These are phyloP conservation scores for Globisporangium radiosum DNA, from an alignment of 352 stramenopile species.

Conservation along the genomic window DNA sequence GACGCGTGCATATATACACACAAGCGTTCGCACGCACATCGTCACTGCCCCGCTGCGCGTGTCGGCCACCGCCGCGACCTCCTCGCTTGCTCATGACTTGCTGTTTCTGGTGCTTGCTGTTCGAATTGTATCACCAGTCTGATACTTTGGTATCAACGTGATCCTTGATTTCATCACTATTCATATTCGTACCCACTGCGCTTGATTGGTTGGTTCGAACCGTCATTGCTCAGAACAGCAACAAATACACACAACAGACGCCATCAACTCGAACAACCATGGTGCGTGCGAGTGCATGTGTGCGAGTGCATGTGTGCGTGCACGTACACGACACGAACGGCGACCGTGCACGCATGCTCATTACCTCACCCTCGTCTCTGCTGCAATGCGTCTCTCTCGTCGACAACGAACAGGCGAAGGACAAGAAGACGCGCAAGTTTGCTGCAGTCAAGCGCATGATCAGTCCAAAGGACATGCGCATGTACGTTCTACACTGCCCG, in stretches of 20 bases:
- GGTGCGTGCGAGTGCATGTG: slow-evolving; percentile 7
- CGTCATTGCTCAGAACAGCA: slow-evolving; percentile 8
- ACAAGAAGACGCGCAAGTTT: slow-evolving; percentile 98
- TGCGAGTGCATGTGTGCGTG: not conserved
- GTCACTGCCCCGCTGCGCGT: not conserved
- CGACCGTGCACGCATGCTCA: too few species aligned
- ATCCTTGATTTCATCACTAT: slow-evolving; percentile 6
- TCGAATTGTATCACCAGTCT: not conserved
- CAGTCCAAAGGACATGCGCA: slow-evolving; percentile 95
- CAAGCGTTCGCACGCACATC: slow-evolving; percentile 2
- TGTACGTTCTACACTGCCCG: slow-evolving; percentile 54
- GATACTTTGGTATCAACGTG: slow-evolving; percentile 3
- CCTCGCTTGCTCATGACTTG: slow-evolving; percentile 9
- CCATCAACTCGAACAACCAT: slow-evolving; percentile 1
- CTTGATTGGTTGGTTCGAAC: slow-evolving; percentile 16
- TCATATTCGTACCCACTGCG: slow-evolving; percentile 1
- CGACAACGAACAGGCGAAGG: slow-evolving; percentile 74
- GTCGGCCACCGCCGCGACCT: slow-evolving; percentile 6
- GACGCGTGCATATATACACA: not conserved
- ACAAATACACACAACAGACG: not conserved
- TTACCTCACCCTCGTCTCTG: not conserved
- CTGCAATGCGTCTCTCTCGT: not conserved
- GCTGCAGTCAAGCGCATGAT: slow-evolving; percentile 98
- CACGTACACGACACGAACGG: not conserved
- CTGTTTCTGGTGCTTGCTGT: not conserved